These are phyloP conservation scores for Pseudopithomyces maydicus DNA, from an alignment of 2,329 filamentous ascomycete genomes.

Conservation along the genomic window DNA sequence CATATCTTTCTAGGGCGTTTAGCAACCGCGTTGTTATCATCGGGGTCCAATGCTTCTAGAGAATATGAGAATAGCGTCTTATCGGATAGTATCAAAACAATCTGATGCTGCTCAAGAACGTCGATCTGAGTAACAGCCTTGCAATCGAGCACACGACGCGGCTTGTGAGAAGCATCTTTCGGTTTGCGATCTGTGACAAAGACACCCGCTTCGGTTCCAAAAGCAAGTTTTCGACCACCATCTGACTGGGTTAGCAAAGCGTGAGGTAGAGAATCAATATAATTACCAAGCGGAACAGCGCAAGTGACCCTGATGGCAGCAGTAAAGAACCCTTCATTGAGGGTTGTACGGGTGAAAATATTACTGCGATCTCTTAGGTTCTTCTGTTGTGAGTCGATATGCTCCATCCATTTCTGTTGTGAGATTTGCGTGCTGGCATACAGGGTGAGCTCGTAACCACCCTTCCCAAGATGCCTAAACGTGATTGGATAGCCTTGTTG, in stretches of 20 bases:
- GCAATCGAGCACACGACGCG: constrained; percentile 82
- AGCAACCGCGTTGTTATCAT: constrained; percentile 72
- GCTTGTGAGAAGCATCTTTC: constrained; percentile 74
- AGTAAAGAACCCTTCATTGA: constrained; percentile 90
- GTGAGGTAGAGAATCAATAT: not conserved
- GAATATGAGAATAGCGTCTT: constrained; percentile 92
- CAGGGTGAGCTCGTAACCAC: constrained; percentile 89
- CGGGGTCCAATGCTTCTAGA: constrained; percentile 81
- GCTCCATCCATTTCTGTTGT: constrained; percentile 95
- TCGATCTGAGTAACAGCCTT: constrained; percentile 93
- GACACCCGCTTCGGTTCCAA: constrained; percentile 92
- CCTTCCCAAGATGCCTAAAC: constrained; percentile 93
- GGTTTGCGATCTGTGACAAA: constrained; percentile 90
- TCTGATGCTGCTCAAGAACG: constrained; percentile 91
- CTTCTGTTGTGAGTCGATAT: constrained; percentile 88
- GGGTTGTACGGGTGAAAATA: constrained; percentile 69
- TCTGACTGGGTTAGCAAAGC: constrained; percentile 59
- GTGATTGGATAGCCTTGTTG: constrained; percentile 92
- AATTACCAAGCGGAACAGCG: constrained; percentile 84
- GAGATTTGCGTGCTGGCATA: constrained; percentile 85
- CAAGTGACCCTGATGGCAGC: constrained; percentile 90
- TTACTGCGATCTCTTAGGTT: constrained; percentile 77
- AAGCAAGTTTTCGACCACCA: constrained; percentile 91
- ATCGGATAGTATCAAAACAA: constrained; percentile 88
- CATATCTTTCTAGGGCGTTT: constrained; percentile 96